Evolutionary conservation across 495 filamentous ascomycete species (phyloP), one percentile per base, ranked within the genome.

Genomic region (Coniosporium apollinis): DNA sequence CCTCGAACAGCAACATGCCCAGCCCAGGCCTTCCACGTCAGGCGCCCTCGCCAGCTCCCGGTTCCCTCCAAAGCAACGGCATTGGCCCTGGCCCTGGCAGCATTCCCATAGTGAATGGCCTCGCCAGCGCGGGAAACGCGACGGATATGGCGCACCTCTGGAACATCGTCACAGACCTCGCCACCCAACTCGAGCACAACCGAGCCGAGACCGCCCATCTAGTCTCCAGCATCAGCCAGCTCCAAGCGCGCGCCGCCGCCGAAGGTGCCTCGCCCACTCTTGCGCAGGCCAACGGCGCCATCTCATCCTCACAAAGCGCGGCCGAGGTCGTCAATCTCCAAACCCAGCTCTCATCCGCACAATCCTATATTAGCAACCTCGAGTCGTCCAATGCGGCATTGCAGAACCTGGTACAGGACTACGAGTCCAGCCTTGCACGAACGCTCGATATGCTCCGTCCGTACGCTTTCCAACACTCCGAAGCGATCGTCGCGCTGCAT

Each of bases 131-230:
- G 16, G 82, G 82, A 14, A 81, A 87, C 47, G 79, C 87, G 59
- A 79, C 81, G 60, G 83, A 92, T 52, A 70, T 89, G 41, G 82
- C 84, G 49, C 76, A 82, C 52, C 69, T 92, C 28, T 85, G 83
- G 51, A 67, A 74, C 30, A 78, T 85, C 69, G 77, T 92, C 13
- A 65, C 85, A 38, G 78, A 87, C 51, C 60, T 92, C 44, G 81
- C 76, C 40, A 70, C 75, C 17, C 68, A 82, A 38, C 64, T 86
- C 14, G 74, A 75, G 46, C 70, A 78, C 28, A 92, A 89, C 52
- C 71, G 80, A 36, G 75, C 78, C 36, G 69, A 79, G 33, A 77
- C 81, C 5, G 72, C 75, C 41, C 72, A 70, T 26, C 77, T 92
- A 36, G 75, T 87, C 9, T 60, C 66, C 4, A 76, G 79, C 40